Evolutionary conservation across 2,329 filamentous ascomycete species (phyloP).

Genomic region (Arachnomyces sp.): DNA sequence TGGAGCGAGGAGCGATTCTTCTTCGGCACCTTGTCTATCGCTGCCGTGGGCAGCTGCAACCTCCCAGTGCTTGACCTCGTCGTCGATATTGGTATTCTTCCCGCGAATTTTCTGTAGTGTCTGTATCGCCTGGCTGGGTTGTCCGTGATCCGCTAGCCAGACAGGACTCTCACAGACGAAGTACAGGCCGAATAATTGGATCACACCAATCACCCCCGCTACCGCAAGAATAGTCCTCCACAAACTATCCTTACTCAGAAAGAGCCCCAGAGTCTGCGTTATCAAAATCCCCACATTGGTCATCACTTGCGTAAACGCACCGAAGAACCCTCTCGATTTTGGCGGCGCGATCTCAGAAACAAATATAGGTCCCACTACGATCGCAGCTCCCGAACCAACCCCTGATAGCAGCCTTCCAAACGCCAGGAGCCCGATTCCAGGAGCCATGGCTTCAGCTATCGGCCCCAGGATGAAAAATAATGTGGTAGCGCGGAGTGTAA

Average conservation of each 20-base stretch:
- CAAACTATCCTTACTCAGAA: constrained; percentile 66
- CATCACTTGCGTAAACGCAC: constrained; percentile 76
- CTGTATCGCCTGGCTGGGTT: constrained; percentile 53
- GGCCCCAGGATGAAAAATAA: constrained; percentile 70
- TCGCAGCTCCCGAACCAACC: constrained; percentile 75
- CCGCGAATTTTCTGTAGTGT: constrained; percentile 71
- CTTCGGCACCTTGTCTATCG: constrained; percentile 45
- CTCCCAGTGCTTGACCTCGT: constrained; percentile 60
- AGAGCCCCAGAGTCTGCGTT: constrained; percentile 78
- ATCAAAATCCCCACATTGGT: constrained; percentile 84
- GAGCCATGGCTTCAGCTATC: constrained; percentile 62
- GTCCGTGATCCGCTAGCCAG: constrained; percentile 66
- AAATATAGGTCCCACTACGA: constrained; percentile 89
- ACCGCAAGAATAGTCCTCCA: constrained; percentile 79
- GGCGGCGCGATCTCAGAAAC: constrained; percentile 84
- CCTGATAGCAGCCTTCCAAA: constrained; percentile 73
- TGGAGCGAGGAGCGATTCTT: constrained; percentile 56
- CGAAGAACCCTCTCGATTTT: constrained; percentile 67
- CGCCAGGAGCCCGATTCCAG: constrained; percentile 58
- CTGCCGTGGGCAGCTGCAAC: constrained; percentile 21
- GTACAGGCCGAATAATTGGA: constrained; percentile 62
- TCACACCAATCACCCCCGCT: constrained; percentile 58
- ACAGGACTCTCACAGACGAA: constrained; percentile 79
- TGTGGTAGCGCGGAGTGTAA: constrained; percentile 69
- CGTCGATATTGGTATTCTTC: constrained; percentile 56